Percentiles rank a stretch among this genome's conserved stretches.
Evolutionary conservation across 83 land plant species (phyloP).

Genomic region (Diphasiastrum complanatum): DNA sequence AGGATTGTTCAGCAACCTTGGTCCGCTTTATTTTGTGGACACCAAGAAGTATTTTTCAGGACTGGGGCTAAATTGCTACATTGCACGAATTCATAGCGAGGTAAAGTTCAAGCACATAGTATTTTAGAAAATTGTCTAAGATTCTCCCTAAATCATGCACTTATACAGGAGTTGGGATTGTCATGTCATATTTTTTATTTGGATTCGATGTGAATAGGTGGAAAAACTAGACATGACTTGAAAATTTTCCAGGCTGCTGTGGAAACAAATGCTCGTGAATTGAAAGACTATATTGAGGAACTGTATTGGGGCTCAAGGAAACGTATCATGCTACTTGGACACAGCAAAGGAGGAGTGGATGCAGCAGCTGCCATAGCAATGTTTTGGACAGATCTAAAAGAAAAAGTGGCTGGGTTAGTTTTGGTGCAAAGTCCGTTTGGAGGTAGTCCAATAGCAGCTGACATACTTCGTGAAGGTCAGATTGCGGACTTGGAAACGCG

Average conservation of each 20-base stretch:
- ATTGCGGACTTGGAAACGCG: slow-evolving; percentile 81
- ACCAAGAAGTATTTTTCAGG: slow-evolving; percentile 33
- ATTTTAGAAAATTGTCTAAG: background rate
- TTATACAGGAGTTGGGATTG: background rate
- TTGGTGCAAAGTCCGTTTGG: slow-evolving; percentile 97
- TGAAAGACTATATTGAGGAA: slow-evolving; percentile 86
- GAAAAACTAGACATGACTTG: background rate
- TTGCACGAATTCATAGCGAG: slow-evolving; percentile 42
- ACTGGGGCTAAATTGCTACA: slow-evolving; percentile 33
- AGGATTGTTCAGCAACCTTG: slow-evolving; percentile 43
- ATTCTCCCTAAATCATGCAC: background rate
- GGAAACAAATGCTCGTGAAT: slow-evolving; percentile 84
- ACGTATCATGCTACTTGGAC: slow-evolving; percentile 79
- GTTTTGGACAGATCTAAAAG: slow-evolving; percentile 82
- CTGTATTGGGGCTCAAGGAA: slow-evolving; percentile 79
- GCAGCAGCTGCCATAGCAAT: slow-evolving; percentile 84
- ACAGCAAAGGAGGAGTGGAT: slow-evolving; percentile 97
- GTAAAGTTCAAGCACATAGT: slow-evolving; percentile 11
- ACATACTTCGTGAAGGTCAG: slow-evolving; percentile 93
- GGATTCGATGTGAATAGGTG: background rate
- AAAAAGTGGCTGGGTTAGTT: slow-evolving; percentile 86
- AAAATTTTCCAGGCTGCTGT: slow-evolving; percentile 67
- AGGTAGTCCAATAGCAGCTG: slow-evolving; percentile 92
- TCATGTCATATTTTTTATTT: background rate
- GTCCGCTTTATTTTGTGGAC: slow-evolving; percentile 36